Evolutionary conservation across 768 basidiomycete species (phyloP).

Genomic region (Neoboletus magnificus): DNA sequence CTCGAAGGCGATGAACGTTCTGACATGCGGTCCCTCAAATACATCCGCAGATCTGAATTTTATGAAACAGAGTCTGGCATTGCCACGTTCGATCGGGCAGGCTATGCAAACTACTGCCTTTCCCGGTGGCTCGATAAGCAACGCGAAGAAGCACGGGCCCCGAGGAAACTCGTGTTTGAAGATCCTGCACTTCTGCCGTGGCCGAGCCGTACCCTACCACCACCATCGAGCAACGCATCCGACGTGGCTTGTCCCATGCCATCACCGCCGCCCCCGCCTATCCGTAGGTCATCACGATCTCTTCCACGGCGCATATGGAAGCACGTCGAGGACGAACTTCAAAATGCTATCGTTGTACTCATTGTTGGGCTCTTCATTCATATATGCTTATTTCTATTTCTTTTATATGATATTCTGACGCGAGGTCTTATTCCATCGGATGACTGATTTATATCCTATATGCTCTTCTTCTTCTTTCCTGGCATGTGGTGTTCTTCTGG

Average conservation of each 20-base stretch:
- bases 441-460: conserved; percentile 12
- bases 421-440: conserved; percentile 27
- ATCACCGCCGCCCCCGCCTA: background rate
- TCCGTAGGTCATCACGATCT: conserved; percentile 6
- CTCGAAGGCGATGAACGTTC: conserved; percentile 13
- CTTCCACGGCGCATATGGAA: conserved; percentile 14
- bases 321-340: conserved; percentile 25
- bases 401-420: conserved; percentile 29
- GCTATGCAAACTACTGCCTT: conserved; percentile 27
- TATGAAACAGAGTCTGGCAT: conserved; percentile 29
- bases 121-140: conserved; percentile 28
- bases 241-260: background rate
- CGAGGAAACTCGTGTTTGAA: conserved; percentile 21
- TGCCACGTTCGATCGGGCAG: conserved; percentile 24
- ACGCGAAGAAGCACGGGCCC: conserved; percentile 14
- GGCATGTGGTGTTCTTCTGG: conserved; percentile 13
- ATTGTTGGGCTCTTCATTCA: conserved; percentile 26
- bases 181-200: conserved; percentile 17
- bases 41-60: conserved; percentile 22
- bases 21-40: conserved; percentile 3
- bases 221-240: background rate
- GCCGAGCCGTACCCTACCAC: conserved; percentile 20
- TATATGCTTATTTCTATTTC: conserved; percentile 24
- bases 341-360: conserved; percentile 27
- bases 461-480: background rate